phyloP scores from a whole-genome alignment of 2,329 filamentous ascomycete species.

The Colletotrichum caudatum region DNA sequence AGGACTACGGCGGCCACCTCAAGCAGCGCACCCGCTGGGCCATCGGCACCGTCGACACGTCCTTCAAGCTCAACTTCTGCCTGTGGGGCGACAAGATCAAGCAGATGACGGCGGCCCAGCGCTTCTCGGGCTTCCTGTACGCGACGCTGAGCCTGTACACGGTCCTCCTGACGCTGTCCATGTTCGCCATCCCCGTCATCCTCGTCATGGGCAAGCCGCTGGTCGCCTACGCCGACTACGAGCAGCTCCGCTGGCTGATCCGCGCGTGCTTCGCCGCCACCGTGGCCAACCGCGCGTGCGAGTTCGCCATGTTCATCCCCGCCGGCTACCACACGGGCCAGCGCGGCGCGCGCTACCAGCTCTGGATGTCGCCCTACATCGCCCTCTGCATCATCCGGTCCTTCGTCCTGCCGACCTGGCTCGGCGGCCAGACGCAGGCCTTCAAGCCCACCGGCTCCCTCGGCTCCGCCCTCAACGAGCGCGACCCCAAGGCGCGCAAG shows the following conservation, averaged over 20 bases:
- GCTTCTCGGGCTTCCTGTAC: conserved; percentile 70
- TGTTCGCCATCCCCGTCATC: conserved; percentile 71
- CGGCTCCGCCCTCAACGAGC: conserved; percentile 67
- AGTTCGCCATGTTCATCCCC: conserved; percentile 69
- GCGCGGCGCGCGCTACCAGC: conserved; percentile 65
- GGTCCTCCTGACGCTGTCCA: conserved; percentile 64
- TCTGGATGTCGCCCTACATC: conserved; percentile 74
- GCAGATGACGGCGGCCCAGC: conserved; percentile 67
- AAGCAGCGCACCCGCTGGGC: conserved; percentile 70
- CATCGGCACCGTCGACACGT: conserved; percentile 68
- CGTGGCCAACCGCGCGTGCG: conserved; percentile 65
- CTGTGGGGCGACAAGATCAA: conserved; percentile 65
- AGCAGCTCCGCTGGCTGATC: conserved; percentile 70
- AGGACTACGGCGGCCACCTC: conserved; percentile 66
- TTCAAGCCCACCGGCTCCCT: conserved; percentile 73
- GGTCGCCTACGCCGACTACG: conserved; percentile 65
- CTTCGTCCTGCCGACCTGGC: conserved; percentile 69
- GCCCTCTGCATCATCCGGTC: conserved; percentile 68
- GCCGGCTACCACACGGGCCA: conserved; percentile 71
- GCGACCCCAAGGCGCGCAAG: conserved; percentile 63
- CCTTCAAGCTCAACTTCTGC: conserved; percentile 71
- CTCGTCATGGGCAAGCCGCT: conserved; percentile 67
- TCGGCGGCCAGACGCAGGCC: conserved; percentile 68
- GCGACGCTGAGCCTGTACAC: conserved; percentile 67
- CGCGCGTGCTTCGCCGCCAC: conserved; percentile 65